Evolutionary conservation across 129 eudicot genomes (phyloP), one percentile per base, ranked within the genome.

Genomic region (Dittrichia graveolens): DNA sequence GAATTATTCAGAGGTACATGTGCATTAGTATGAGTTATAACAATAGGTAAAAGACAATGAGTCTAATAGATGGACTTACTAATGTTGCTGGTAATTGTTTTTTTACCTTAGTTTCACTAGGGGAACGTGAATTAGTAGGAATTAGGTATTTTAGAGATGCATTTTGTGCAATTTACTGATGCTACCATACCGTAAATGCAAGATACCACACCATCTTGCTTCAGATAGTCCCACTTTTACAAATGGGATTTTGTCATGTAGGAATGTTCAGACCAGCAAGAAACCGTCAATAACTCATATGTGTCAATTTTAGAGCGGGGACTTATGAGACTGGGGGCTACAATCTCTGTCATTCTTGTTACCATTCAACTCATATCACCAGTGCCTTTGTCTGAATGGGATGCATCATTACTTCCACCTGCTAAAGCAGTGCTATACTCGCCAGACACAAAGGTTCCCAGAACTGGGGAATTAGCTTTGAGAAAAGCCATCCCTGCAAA

Each of bases 401-500:
- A 80, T 12, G 67, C 78, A 42, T 80, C 79, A 80, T 43, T 84
- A 56, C 70, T 90, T 79, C 81, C 83, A 53, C 81, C 91, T 41
- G 97, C 97, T 10, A 72, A 86, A 62, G 99, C 99, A 46, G 99
- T 94, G 40, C 91, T 94, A 64, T 94, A 90, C 81, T 90, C 97
- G 0, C 99, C 99, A 6, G 99, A 90, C 80, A 94, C 99, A 13
- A 94, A 94, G 75, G 89, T 90, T 54, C 99, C 99, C 3, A 82
- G 99, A 72, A 94, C 99, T 0, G 99, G 99, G 68, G 99, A 94
- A 83, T 80, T 94, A 79, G 99, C 99, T 75, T 72, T 94, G 74
- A 78, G 99, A 83, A 90, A 87, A 80, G 99, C 99, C 61, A 94
- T 94, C 54, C 99, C 99, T 57, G 99, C 99, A 66, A 94, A 94